Percentiles rank a stretch among this genome's conserved stretches.
Conservation (phyloP, 495 filamentous ascomycete genomes). For the Annulohypoxylon stygium region DNA sequence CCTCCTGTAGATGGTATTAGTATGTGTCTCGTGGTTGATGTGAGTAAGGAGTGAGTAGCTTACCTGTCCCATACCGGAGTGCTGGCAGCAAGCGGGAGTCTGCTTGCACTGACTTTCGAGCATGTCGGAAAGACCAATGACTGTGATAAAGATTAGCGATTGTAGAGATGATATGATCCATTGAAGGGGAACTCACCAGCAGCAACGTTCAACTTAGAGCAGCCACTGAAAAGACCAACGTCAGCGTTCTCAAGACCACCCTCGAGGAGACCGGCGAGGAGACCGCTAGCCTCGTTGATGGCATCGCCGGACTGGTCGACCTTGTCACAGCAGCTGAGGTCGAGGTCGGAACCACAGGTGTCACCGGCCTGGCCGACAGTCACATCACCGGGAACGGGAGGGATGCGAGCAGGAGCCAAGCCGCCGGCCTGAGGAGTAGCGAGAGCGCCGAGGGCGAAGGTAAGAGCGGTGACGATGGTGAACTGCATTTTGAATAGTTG, state of each 20-base stretch:
- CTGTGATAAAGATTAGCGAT: conserved; percentile 26
- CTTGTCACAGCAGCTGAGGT: conserved; percentile 58
- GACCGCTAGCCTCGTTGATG: conserved; percentile 35
- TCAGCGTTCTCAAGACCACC: conserved; percentile 41
- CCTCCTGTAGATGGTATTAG: conserved; percentile 48
- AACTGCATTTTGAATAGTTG: conserved; percentile 52
- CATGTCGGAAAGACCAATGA: conserved; percentile 58
- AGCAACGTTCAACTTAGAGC: conserved; percentile 51
- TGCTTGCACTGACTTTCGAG: conserved; percentile 67
- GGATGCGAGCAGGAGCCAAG: conserved; percentile 33
- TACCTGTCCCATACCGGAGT: conserved; percentile 57
- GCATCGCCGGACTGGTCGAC: conserved; percentile 65
- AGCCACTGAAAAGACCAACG: conserved; percentile 47
- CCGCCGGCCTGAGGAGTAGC: conserved; percentile 41
- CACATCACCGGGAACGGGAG: conserved; percentile 57
- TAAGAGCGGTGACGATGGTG: conserved; percentile 49
- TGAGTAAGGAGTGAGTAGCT: conserved; percentile 18
- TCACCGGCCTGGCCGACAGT: conserved; percentile 63
- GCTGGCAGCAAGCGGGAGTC: conserved; percentile 67
- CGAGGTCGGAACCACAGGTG: conserved; percentile 62
- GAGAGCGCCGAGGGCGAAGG: conserved; percentile 49
- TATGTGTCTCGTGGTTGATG: not conserved
- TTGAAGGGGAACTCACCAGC: conserved; percentile 33
- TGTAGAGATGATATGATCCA: not conserved
- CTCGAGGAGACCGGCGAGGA: conserved; percentile 46